phyloP scores from a whole-genome alignment of 1,139 yeast species.

The Lodderomyces oxycetoniae region DNA sequence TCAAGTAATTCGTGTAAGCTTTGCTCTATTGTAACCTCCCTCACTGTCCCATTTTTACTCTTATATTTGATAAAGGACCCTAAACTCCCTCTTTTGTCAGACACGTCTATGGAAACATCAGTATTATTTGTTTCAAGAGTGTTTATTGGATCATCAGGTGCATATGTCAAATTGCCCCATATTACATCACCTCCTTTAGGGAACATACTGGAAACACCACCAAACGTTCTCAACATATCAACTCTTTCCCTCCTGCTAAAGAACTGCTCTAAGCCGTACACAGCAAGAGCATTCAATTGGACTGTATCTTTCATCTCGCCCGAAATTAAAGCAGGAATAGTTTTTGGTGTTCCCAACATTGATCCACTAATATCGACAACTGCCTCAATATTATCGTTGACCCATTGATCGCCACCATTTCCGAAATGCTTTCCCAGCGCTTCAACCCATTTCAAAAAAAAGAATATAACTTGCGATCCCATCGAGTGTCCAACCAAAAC shows the following conservation, averaged over 20 bases:
- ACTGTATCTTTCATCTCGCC: constrained; percentile 99
- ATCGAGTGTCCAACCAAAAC: constrained; percentile 89
- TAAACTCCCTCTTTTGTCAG: constrained; percentile 41
- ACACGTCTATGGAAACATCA: constrained; percentile 11
- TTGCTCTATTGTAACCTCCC: constrained; percentile 59
- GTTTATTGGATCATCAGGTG: constrained; percentile 59
- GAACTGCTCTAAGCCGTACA: constrained; percentile 90
- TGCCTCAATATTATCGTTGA: constrained; percentile 74
- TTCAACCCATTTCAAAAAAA: constrained; percentile 94
- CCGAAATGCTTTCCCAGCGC: constrained; percentile 75
- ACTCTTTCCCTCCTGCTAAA: constrained; percentile 86
- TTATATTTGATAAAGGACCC: constrained; percentile 76
- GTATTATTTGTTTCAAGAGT: constrained; percentile 20
- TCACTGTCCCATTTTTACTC: constrained; percentile 10
- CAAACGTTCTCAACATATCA: constrained; percentile 80
- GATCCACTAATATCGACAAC: constrained; percentile 87
- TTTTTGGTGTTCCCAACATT: constrained; percentile 87
- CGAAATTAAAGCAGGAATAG: constrained; percentile 82
- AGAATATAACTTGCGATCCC: constrained; percentile 89
- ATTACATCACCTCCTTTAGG: constrained; percentile 90
- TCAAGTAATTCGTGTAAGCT: constrained; percentile 62
- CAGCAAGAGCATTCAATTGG: constrained; percentile 86
- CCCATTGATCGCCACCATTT: constrained; percentile 86
- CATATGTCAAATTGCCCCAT: constrained; percentile 68
- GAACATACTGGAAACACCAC: constrained; percentile 91